Conservation (phyloP, 108 stramenopile species). For the Nitzschia sp. region DNA sequence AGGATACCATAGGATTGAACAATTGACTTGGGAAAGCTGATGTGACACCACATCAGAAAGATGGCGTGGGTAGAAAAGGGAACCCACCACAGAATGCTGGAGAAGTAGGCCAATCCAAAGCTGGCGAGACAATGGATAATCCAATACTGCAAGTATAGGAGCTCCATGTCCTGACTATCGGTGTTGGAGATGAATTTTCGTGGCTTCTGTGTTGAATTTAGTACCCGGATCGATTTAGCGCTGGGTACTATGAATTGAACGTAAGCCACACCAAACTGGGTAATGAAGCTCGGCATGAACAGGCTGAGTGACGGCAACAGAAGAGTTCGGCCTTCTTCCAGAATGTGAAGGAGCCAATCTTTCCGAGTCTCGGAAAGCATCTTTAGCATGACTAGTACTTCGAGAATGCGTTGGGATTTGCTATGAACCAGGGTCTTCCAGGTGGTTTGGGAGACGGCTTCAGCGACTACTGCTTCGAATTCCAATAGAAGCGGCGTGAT, state of each 20-base stretch:
- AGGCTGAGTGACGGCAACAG: conserved; percentile 71
- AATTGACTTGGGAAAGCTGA: conserved; percentile 56
- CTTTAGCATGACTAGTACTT: conserved; percentile 48
- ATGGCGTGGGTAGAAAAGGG: conserved; percentile 73
- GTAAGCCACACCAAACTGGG: conserved; percentile 73
- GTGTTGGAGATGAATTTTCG: conserved; percentile 5
- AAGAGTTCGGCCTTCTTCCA: conserved; percentile 60
- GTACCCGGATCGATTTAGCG: conserved; percentile 48
- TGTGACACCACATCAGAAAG: conserved; percentile 64
- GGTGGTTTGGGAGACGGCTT: conserved; percentile 14
- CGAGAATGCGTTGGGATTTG: conserved; percentile 31
- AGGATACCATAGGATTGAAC: conserved; percentile 43
- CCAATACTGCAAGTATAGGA: conserved; percentile 80
- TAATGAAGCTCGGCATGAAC: conserved; percentile 79
- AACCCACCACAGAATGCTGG: conserved; percentile 71
- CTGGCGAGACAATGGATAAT: conserved; percentile 53
- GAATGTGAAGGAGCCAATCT: conserved; percentile 50
- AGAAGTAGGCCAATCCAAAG: conserved; percentile 42
- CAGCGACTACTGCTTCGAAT: conserved; percentile 22
- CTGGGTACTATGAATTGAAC: conserved; percentile 69
- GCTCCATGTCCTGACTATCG: conserved; percentile 18
- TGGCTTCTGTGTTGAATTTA: conserved; percentile 19
- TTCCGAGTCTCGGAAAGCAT: conserved; percentile 50
- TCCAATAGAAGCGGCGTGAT: conserved; percentile 15
- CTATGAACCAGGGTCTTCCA: conserved; percentile 35